Base-by-base conservation (phyloP, 148 eudicot genomes). In the Salicornia ramosissima region DNA sequence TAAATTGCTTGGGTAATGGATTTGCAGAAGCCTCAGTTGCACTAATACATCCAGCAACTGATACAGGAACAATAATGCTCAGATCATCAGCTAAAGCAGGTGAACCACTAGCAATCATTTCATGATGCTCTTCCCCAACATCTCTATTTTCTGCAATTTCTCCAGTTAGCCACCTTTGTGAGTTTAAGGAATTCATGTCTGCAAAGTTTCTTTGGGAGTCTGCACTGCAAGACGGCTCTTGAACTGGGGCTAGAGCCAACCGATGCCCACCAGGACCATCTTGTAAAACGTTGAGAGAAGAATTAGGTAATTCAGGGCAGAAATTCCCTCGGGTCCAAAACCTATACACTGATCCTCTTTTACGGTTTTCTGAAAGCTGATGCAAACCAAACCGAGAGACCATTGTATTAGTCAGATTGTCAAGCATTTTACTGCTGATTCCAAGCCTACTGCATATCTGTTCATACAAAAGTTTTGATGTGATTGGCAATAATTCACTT, bases 371-470 rank as follows among this genome's bases (percentile, higher is more conserved):
- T 39, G 86, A 70, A 75, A 82, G 77, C 67, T 84, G 78, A 81
- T 83, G 91, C 87, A 94, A 78, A 47, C 91, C 93, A 74, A 84
- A 91, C 76, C 88, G 87, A 68, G 81, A 68, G 61, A 81, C 74
- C 89, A 91, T 78, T 68, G 70, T 58, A 65, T 62, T 76, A 64
- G 84, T 78, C 73, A 96, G 78, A 66, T 74, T 75, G 69, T 94
- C 83, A 68, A 85, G 81, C 78, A 78, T 84, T 76, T 83, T 90
- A 76, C 75, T 84, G 75, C 78, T 80, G 75, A 94, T 76, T 58
- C 99, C 96, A 68, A 94, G 99, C 88, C 91, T 87, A 77, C 70
- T 85, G 81, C 89, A 90, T 47, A 86, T 82, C 97, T 94, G 82
- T 65, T 33, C 70, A 75, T 13, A 50, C 49, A 70, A 71, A 28